Evolutionary conservation across 108 stramenopile genomes (phyloP), one percentile per base, ranked within the genome.

Genomic region (Pelagomonas calceolata): DNA sequence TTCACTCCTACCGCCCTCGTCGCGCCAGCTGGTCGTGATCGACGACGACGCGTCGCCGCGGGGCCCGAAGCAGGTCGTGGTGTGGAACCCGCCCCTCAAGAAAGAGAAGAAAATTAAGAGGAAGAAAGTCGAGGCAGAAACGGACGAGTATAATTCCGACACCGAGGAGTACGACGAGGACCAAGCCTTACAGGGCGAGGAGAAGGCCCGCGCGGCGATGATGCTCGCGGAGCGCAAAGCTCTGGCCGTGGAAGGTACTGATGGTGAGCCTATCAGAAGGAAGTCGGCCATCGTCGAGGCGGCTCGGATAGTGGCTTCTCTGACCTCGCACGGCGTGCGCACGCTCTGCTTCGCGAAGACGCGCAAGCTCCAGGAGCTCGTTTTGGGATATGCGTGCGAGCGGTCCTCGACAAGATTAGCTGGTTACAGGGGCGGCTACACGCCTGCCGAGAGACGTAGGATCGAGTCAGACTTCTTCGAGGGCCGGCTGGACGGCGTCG

Each of bases 401-500:
- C 21, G 21, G 21, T 45, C 44, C 14, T 45, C 44, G 44, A 65
- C 73, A 34, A 82, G 84, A 68, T 85, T 98, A 4, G 88, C 92
- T 72, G 87, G 89, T 0, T 98, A 98, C 72, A 81, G 97, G 30
- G 97, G 95, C 30, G 97, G 97, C 17, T 98, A 98, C 81, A 87
- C 87, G 15, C 83, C 82, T 39, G 80, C 79, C 30, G 88, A 91
- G 17, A 80, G 97, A 14, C 79, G 95, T 26, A 71, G 75, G 37
- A 98, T 98, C 63, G 97, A 98, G 78, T 63, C 82, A n/a, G 73
- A 80, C 34, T 79, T 98, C n/a, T 98, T 98, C 74, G 51, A 75
- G 34, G 79, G 86, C 30, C 75, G 91, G 37, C 84, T 98, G 5
- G 65, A 91, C 31, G 97, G 92, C 31, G 93, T 97, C 15, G 90